Evolutionary conservation across 345 rosid species (phyloP), one percentile per base, ranked within the genome.

Genomic region (Syzygium jambos): DNA sequence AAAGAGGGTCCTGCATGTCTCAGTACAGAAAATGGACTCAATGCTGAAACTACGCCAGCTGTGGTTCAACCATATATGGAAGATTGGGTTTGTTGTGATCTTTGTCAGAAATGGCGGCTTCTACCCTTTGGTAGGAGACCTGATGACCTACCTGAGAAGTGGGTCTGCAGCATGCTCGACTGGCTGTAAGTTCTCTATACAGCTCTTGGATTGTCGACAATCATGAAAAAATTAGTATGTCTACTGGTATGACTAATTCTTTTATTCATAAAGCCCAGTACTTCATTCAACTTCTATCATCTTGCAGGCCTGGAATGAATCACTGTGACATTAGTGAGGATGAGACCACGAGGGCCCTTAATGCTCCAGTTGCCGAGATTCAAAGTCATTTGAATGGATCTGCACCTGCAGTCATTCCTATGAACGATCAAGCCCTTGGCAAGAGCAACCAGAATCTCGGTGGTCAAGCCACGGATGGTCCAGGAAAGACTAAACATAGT

Each of bases 61-160:
- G 90, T 89, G 78, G 86, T 77, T 43, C 85, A 73, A 38, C 49
- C 38, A 73, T 73, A 19, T 38, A 90, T 92, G 91, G 87, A 94
- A 89, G 98, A 95, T 87, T 96, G 99, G 99, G 98, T 98, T 87
- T 88, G 92, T 78, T 98, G 99, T 91, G 99, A 95, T 91, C 93
- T 93, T 91, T 98, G 99, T 90, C 94, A 91, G 90, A 93, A 90
- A 87, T 96, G 98, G 99, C 94, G 99, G 87, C 99, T 96, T 90
- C 97, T 98, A 88, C 99, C 98, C 86, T 87, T 87, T 92, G 98
- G 96, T 73, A 93, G 87, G 89, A 89, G 90, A 89, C 95, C 98
- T 38, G 86, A 95, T 46, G 92, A 93, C 88, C 93, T 98, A 90
- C 99, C 99, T 46, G 96, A 96, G 90, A 96, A 95, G 91, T 98